Conservation (phyloP, 345 rosid genomes). For the Kernera saxatilis region DNA sequence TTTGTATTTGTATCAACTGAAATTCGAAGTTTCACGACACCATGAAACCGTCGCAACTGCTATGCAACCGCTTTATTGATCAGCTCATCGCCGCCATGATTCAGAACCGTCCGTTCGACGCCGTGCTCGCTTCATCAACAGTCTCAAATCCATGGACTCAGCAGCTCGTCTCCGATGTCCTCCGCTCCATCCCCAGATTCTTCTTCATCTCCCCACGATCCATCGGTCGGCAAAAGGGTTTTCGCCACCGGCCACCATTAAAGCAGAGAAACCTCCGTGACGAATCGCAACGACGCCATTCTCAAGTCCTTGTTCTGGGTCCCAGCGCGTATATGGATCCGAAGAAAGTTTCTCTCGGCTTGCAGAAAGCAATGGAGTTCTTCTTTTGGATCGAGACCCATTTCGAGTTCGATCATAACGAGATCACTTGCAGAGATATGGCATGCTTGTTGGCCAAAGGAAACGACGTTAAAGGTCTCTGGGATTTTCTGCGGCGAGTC, state of each 20-base stretch:
- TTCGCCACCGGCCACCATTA: slow-evolving; percentile 71
- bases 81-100: slow-evolving; percentile 50
- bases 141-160: slow-evolving; percentile 34
- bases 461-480: slow-evolving; percentile 44
- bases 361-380: slow-evolving; percentile 61
- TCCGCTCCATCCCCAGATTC: slow-evolving; percentile 60
- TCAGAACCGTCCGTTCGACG: slow-evolving; percentile 59
- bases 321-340: slow-evolving; percentile 79
- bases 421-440: slow-evolving; percentile 73
- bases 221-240: slow-evolving; percentile 62
- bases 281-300: slow-evolving; percentile 35
- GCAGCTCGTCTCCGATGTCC: slow-evolving; percentile 47
- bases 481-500: slow-evolving; percentile 67
- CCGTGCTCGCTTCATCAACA: slow-evolving; percentile 43
- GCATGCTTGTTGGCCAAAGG: slow-evolving; percentile 63
- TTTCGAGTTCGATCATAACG: slow-evolving; percentile 49
- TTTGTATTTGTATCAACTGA: too few species aligned
- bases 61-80: slow-evolving; percentile 23
- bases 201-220: slow-evolving; percentile 76
- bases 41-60: slow-evolving; percentile 28
- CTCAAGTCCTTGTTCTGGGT: slow-evolving; percentile 45
- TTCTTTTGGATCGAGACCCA: slow-evolving; percentile 51
- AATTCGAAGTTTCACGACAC: too few species aligned
- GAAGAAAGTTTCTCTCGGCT: slow-evolving; percentile 42
- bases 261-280: slow-evolving; percentile 52